Percentiles rank a stretch among this genome's conserved stretches.
phyloP scores from a whole-genome alignment of 129 eudicot species.

The Escallonia rubra region DNA sequence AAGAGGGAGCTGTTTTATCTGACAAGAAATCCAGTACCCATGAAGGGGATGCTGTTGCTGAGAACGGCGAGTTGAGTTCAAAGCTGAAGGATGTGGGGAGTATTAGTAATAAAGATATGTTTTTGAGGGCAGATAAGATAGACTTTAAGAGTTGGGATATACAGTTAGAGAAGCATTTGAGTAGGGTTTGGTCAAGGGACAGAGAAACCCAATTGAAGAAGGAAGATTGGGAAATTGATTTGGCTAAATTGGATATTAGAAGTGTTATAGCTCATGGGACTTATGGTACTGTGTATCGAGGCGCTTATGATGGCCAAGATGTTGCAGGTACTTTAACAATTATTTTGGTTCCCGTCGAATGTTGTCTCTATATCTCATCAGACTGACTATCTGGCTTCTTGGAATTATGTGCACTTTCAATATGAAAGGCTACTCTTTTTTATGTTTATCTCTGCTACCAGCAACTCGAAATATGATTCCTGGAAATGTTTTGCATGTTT shows the following conservation, averaged over 20 bases:
- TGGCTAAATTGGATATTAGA: constrained; percentile 68
- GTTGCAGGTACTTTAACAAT: constrained; percentile 67
- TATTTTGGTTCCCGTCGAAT: no score
- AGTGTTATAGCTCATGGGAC: constrained; percentile 83
- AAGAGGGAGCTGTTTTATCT: constrained; percentile 3
- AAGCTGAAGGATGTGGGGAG: constrained; percentile 44
- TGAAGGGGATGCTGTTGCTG: background rate
- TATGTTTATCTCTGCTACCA: no score
- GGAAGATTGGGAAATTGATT: constrained; percentile 93
- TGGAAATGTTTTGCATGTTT: no score
- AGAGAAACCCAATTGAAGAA: constrained; percentile 30
- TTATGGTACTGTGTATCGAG: constrained; percentile 84
- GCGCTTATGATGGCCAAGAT: constrained; percentile 81
- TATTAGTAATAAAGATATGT: constrained; percentile 30
- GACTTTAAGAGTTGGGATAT: constrained; percentile 87
- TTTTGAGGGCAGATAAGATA: constrained; percentile 80
- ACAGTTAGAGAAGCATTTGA: constrained; percentile 72
- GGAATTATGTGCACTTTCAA: no score
- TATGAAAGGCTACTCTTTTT: no score
- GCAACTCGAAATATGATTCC: no score
- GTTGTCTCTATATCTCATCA: background rate
- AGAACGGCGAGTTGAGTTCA: constrained; percentile 17
- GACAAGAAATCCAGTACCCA: constrained; percentile 2
- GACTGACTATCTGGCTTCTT: no score
- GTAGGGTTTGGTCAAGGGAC: constrained; percentile 68